Evolutionary conservation across 2,329 filamentous ascomycete species (phyloP), one percentile per base, ranked within the genome.

Genomic region (Scedosporium boydii): DNA sequence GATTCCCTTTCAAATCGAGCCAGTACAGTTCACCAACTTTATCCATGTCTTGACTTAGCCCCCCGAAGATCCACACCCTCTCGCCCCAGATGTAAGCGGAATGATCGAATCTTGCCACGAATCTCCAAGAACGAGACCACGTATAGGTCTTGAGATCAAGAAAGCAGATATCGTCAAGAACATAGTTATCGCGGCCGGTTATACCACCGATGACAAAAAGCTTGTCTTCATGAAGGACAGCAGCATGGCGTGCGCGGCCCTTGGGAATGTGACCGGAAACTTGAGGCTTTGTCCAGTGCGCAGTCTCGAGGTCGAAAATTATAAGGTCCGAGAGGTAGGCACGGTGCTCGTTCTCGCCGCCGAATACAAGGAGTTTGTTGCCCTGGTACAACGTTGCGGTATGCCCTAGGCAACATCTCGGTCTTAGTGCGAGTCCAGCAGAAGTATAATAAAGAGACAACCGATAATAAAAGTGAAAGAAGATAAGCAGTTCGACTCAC

Each of bases 131-230:
- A 63, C 91, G 87, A 62, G 93, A 98, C 95, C 95, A 99, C 0
- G 93, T 96, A 81, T 91, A 97, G 1, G 95, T 98, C 78, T 96
- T 97, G 57, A 99, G 80, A 72, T 99, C 95, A 58, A 99, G 83
- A 71, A 96, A 99, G 77, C 92, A 96, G 59, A 99, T 91, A 71
- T 99, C 95, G 72, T 98, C 93, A 58, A 98, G 80, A 26, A 98
- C 93, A 68, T 91, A 88, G 71, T 91, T 96, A 67, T 95, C 92
- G 67, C 93, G 89, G 2, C 93, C 93, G 4, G 92, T 96, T 68
- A 98, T 91, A n/a, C 95, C 95, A 63, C 95, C 95, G 64, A 96
- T 87, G 64, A 99, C 89, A 72, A 97, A 99, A 7, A 99, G 80
- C 72, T 96, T 98, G 76, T 99, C 93, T 70, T 99, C 93, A 72